Conservation (phyloP, 2,329 filamentous ascomycete genomes). For the Camptophora hylomeconis region DNA sequence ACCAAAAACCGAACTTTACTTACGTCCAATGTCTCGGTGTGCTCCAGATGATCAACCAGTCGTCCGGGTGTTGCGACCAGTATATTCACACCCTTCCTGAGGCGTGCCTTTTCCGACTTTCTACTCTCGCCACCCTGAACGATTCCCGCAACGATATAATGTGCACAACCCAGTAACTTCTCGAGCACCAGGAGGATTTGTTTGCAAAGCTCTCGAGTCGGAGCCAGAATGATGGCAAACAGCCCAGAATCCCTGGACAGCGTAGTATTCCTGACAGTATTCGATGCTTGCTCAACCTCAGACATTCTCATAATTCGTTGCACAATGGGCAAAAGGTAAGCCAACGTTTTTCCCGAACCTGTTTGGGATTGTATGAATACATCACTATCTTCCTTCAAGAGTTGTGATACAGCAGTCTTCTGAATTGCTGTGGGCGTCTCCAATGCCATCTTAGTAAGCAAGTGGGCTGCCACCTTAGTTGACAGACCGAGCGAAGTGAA, state of each 20-base stretch:
- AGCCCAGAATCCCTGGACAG: constrained; percentile 77
- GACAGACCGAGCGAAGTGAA: constrained; percentile 81
- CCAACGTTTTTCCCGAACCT: constrained; percentile 90
- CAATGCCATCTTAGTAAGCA: constrained; percentile 73
- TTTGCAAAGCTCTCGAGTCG: constrained; percentile 85
- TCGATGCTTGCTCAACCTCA: constrained; percentile 24
- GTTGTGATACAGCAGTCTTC: constrained; percentile 69
- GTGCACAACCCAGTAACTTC: constrained; percentile 71
- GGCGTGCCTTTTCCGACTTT: constrained; percentile 77
- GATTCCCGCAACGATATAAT: constrained; percentile 87
- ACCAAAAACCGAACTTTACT: constrained; percentile 87
- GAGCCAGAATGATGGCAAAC: constrained; percentile 87
- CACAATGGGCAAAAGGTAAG: constrained; percentile 87
- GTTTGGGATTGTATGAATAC: constrained; percentile 96
- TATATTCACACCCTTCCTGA: constrained; percentile 91
- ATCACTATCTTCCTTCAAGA: constrained; percentile 70
- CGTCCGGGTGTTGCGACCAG: constrained; percentile 88
- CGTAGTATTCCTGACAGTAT: constrained; percentile 29
- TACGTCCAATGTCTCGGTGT: constrained; percentile 79
- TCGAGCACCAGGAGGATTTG: constrained; percentile 85
- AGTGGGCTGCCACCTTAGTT: constrained; percentile 63
- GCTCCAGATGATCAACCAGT: constrained; percentile 79
- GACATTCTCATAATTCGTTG: constrained; percentile 69
- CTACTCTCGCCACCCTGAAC: constrained; percentile 63
- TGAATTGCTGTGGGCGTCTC: constrained; percentile 92